Evolutionary conservation across 2,329 filamentous ascomycete species (phyloP).

Genomic region (Botrytis tulipae): DNA sequence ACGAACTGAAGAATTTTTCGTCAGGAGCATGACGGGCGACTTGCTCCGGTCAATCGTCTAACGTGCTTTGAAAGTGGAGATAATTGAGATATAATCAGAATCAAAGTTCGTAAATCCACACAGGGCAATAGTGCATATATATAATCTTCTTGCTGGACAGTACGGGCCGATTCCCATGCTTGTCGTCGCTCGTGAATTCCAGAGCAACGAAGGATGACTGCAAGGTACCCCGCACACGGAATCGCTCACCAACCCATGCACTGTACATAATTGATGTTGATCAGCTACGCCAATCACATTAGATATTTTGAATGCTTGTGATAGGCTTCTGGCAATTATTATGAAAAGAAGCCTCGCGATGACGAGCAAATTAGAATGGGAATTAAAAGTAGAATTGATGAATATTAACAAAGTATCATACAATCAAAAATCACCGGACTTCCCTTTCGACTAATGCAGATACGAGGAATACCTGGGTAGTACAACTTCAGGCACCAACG

Average conservation of each 20-base stretch:
- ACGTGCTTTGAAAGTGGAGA: background rate
- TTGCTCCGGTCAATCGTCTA: background rate
- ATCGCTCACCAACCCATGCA: background rate
- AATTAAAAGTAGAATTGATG: background rate
- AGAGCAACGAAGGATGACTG: background rate
- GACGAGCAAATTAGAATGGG: background rate
- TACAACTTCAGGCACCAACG: background rate
- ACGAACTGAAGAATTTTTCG: background rate
- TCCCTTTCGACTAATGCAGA: background rate
- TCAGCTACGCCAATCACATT: background rate
- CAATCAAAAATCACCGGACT: background rate
- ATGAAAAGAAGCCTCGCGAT: background rate
- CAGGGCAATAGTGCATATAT: background rate
- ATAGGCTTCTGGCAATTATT: background rate
- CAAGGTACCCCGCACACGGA: constrained; percentile 1
- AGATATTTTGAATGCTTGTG: background rate
- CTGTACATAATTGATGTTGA: background rate
- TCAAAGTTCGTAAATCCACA: background rate
- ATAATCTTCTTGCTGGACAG: background rate
- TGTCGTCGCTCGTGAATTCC: background rate
- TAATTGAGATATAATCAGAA: background rate
- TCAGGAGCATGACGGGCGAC: background rate
- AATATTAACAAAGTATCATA: background rate
- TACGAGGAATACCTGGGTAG: background rate
- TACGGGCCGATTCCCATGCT: background rate